Evolutionary conservation across 2,329 filamentous ascomycete genomes (phyloP).

Genomic region (Trichoderma semiorbis): DNA sequence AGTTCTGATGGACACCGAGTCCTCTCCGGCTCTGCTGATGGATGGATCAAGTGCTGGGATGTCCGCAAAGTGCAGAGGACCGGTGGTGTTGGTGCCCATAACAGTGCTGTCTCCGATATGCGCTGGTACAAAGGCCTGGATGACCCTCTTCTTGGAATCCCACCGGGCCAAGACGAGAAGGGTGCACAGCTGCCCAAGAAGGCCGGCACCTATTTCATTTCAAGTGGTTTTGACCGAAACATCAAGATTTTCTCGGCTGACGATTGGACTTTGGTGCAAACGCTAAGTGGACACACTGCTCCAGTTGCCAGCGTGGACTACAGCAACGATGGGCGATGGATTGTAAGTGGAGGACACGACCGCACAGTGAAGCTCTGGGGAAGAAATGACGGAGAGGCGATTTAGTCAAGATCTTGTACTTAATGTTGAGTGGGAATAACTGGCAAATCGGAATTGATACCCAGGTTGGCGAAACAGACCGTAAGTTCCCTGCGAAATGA

Average conservation of each 20-base stretch:
- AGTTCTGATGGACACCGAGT: slow-evolving; percentile 86
- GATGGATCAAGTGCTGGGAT: slow-evolving; percentile 98
- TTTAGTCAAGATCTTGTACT: slow-evolving; percentile 31
- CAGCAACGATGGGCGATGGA: slow-evolving; percentile 82
- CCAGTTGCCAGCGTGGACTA: slow-evolving; percentile 91
- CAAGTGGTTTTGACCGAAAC: slow-evolving; percentile 87
- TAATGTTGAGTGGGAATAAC: slow-evolving; percentile 15
- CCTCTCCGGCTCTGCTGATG: slow-evolving; percentile 87
- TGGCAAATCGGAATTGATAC: slow-evolving; percentile 7
- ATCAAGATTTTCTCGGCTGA: slow-evolving; percentile 96
- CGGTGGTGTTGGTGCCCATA: slow-evolving; percentile 86
- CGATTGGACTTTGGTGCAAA: slow-evolving; percentile 89
- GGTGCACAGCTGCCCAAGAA: slow-evolving; percentile 72
- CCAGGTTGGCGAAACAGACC: not conserved
- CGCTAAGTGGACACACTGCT: slow-evolving; percentile 82
- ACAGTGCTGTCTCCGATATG: slow-evolving; percentile 85
- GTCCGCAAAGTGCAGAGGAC: slow-evolving; percentile 80
- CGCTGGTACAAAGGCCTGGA: slow-evolving; percentile 91
- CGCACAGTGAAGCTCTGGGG: slow-evolving; percentile 96
- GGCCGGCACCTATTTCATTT: slow-evolving; percentile 87
- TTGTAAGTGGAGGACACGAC: slow-evolving; percentile 91
- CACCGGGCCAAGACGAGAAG: slow-evolving; percentile 60
- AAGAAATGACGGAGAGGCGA: slow-evolving; percentile 66
- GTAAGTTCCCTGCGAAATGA: not conserved
- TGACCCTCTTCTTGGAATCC: slow-evolving; percentile 60